A percentile compares a stretch with the other conserved stretches of the same genome.
Evolutionary conservation across 1,284 basidiomycete species (phyloP).

Genomic region (Mrakiaceae sp.): DNA sequence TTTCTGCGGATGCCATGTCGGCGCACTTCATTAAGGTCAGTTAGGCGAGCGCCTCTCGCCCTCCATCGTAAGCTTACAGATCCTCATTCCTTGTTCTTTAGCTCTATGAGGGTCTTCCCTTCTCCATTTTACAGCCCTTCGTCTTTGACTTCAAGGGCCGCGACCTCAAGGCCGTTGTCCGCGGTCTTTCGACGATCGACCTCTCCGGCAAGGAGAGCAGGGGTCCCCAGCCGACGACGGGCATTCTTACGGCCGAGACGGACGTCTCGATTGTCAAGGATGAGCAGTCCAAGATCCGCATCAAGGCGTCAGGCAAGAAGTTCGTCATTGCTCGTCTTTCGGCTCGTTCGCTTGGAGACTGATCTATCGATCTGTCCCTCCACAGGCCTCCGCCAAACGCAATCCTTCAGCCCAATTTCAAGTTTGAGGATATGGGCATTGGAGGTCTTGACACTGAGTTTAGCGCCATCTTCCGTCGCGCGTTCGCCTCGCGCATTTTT

Average conservation of each 20-base stretch:
- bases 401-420: conserved; percentile 96
- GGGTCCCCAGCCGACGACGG: conserved; percentile 39
- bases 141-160: conserved; percentile 88
- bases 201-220: conserved; percentile 42
- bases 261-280: conserved; percentile 84
- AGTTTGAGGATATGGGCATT: conserved; percentile 99
- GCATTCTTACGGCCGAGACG: conserved; percentile 80
- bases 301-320: conserved; percentile 88
- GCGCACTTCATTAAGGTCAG: conserved; percentile 52
- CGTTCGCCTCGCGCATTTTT: conserved; percentile 96
- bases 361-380: too few species aligned
- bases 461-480: conserved; percentile 92
- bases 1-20: conserved; percentile 76
- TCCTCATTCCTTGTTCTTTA: conserved; percentile 24
- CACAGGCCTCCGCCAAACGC: conserved; percentile 78
- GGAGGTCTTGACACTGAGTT: conserved; percentile 96
- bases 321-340: conserved; percentile 26
- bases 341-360: neutral
- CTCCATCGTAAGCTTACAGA: neutral
- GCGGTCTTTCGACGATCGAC: conserved; percentile 55
- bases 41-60: neutral
- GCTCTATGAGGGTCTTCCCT: conserved; percentile 52
- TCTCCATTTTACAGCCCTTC: conserved; percentile 54
- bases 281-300: conserved; percentile 65
- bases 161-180: conserved; percentile 63